Evolutionary conservation across 1,284 basidiomycete genomes (phyloP), one percentile per base, ranked within the genome.

Genomic region (Microbotryum violaceum): DNA sequence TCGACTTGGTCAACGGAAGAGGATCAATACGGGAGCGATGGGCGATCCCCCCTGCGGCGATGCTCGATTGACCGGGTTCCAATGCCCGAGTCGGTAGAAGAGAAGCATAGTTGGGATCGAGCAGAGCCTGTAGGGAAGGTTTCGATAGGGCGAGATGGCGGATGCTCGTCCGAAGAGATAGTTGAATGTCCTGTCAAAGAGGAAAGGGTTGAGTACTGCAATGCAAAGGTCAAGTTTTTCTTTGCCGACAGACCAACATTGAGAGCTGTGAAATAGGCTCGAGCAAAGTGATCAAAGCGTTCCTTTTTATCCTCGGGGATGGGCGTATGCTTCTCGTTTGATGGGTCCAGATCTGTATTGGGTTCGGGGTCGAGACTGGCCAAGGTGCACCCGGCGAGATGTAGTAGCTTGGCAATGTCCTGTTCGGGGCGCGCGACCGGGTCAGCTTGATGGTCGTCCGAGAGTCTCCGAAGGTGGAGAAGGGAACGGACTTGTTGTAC

Each of bases 351-450:
- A 48, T 48, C n/a, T 14, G 45, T 0, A 12, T 54, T n/a, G 44
- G 42, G 47, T n/a, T 66, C 65, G 12, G 67, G 64, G 42, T 68
- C 65, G 3, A 68, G 56, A 0, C 62, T 54, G 12, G 67, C 67
- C 49, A 68, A 61, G 7, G 65, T 60, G 27, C 62, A 66, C 29
- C 67, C 67, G 14, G 67, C 67, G 29, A 68, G 62, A 47, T 68
- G 67, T 0, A 68, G 49, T 14, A 68, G 47, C 0, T 58, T 59
- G 37, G 62, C 64, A n/a, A 68, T 54, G 57, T 61, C 60, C 67
- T 68, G 56, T 12, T 29, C 51, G 33, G 8, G 20, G 25, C 27
- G 51, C 20, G 37, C 3, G 12, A 16, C 16, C 4, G 20, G 31
- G 14, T 54, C 53, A 33, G 54, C 44, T 16, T 2, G 51, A n/a